Conservation (phyloP, 1,139 yeast genomes). For the Lizanozyma gosingica region DNA sequence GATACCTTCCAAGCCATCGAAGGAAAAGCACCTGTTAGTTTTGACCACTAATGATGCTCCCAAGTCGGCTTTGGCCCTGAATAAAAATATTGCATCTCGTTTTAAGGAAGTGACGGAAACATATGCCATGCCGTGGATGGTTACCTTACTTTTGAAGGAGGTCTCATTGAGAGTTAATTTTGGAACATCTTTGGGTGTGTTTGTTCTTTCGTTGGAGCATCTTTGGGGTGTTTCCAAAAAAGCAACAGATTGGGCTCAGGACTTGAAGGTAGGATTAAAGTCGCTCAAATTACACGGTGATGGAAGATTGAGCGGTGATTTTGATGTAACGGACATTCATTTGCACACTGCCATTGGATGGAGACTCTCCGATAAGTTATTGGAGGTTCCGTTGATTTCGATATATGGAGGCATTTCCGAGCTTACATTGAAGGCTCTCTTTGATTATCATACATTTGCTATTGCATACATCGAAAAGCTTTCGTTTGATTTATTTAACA, state of each 20-base stretch:
- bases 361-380: conserved; percentile 38
- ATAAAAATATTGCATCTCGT: conserved; percentile 39
- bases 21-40: neutral
- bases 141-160: conserved; percentile 48
- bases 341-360: conserved; percentile 66
- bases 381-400: conserved; percentile 61
- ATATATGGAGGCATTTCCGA: conserved; percentile 49
- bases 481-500: conserved; percentile 58
- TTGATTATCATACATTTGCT: conserved; percentile 81
- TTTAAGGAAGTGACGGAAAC: conserved; percentile 57
- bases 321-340: conserved; percentile 42
- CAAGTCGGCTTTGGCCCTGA: conserved; percentile 17
- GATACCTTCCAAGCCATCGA: conserved; percentile 35
- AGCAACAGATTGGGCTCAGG: conserved; percentile 64
- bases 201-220: conserved; percentile 44
- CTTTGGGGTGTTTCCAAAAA: conserved; percentile 69
- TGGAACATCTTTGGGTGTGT: conserved; percentile 75
- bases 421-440: conserved; percentile 52
- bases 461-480: conserved; percentile 45
- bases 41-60: neutral
- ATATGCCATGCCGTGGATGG: conserved; percentile 67
- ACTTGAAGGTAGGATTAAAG: conserved; percentile 53
- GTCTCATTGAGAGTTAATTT: conserved; percentile 56
- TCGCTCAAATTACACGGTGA: conserved; percentile 44
- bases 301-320: conserved; percentile 72